These are phyloP conservation scores for Oryza meyeriana DNA, from an alignment of 176 grass and related monocot genomes.

Conservation along the genomic window DNA sequence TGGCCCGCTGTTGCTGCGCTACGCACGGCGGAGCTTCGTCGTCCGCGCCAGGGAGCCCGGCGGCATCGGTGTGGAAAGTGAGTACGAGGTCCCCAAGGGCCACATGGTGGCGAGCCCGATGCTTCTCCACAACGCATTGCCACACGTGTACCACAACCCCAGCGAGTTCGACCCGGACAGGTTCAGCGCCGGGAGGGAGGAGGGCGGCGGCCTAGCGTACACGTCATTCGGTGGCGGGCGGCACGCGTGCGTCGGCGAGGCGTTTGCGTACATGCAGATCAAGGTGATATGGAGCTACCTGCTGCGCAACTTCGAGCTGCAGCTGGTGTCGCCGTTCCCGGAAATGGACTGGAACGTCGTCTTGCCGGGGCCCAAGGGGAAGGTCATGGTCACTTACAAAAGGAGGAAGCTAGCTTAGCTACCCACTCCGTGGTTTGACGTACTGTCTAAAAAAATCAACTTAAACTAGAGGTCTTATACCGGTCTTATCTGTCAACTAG, in stretches of 20 bases:
- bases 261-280: conserved; percentile 65
- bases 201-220: background rate
- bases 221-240: conserved; percentile 62
- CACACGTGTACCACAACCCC: background rate
- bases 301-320: conserved; percentile 64
- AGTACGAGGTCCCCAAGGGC: background rate
- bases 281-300: conserved; percentile 80
- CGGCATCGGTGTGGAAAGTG: background rate
- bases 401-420: conserved; percentile 12
- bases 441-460: too few relatives aligned
- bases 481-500: too few relatives aligned
- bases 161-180: too few relatives aligned
- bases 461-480: too few relatives aligned
- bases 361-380: conserved; percentile 63
- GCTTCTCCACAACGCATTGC: background rate
- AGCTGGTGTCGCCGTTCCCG: conserved; percentile 64
- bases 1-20: background rate
- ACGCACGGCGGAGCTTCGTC: background rate
- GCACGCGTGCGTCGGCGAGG: conserved; percentile 68
- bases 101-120: background rate
- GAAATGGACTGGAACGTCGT: conserved; percentile 61
- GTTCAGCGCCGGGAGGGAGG: too few relatives aligned
- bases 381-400: conserved; percentile 62
- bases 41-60: background rate
- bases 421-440: too few relatives aligned